Evolutionary conservation across 2,329 filamentous ascomycete genomes (phyloP), one percentile per base, ranked within the genome.

Genomic region (Stagonosporopsis rhizophila): DNA sequence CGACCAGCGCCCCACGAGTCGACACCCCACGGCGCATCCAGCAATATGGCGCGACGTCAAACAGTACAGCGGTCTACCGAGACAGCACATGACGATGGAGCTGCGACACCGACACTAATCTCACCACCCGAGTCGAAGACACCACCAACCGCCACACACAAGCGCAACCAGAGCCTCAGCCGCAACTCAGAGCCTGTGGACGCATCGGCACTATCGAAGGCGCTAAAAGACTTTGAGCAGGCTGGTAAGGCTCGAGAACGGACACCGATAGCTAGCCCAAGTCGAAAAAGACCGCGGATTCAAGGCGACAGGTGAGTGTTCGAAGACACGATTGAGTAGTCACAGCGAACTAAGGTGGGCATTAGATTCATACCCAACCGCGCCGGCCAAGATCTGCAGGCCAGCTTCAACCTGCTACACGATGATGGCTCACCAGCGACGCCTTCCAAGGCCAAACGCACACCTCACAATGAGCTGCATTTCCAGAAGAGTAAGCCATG

Each of bases 361-460:
- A 2, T 20, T 72, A 96, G 95, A 69, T 99, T 99, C 74, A 98
- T 99, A 65, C 95, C 95, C 25, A 96, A 95, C 67, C 87, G 95
- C 38, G 89, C 93, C 62, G 95, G 94, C 6, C 92, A 96, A 76
- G 95, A 99, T 76, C 81, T 98, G 22, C 90, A 94, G 74, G 92
- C 94, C 49, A 96, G 92, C 76, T 98, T 95, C 78, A 96, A 88
- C 73, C 81, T 98, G 52, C 82, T 98, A 25, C 91, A 96, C 71
- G 94, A 97, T 60, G 92, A 96, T 74, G 92, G 90, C 35, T 97
- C 94, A 19, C 95, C 95, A 19, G 90, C 94, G 12, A 96, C 93
- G 1, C 92, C 94, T 1, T 94, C 92, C 4, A 91, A 88, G 73
- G 85, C 89, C 56, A 93, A 90, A 79, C 89, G 93, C 39, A 89